A percentile compares a stretch with the other conserved stretches of the same genome.
phyloP scores from a whole-genome alignment of 2,329 filamentous ascomycete genomes.

The Colletotrichum coccodes region DNA sequence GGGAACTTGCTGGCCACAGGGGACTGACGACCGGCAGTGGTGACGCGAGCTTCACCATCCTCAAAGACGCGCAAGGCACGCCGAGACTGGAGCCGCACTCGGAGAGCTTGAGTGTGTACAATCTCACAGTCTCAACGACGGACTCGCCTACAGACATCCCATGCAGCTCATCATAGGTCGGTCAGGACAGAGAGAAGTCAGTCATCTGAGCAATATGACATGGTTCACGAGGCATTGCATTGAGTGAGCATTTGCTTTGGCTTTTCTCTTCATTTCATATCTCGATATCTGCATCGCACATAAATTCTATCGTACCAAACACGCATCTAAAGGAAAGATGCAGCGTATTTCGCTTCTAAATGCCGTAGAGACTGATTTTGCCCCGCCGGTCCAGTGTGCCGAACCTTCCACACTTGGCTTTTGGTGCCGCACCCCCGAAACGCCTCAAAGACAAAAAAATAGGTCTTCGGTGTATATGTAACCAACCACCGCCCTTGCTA shows the following conservation, averaged over 20 bases:
- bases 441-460: not conserved
- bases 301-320: not conserved
- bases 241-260: not conserved
- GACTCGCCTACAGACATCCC: constrained; percentile 16
- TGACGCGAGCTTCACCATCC: constrained; percentile 16
- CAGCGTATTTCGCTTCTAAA: not conserved
- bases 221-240: not conserved
- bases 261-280: not conserved
- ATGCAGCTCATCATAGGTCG: not conserved
- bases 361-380: constrained; percentile 22
- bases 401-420: constrained; percentile 4
- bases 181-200: too few relatives aligned
- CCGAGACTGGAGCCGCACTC: constrained; percentile 19
- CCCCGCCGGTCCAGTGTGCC: constrained; percentile 8
- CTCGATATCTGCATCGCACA: not conserved
- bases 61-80: not conserved
- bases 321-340: constrained; percentile 2
- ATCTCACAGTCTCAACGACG: constrained; percentile 20
- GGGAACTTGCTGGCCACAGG: too few relatives aligned
- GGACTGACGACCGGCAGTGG: constrained; percentile 3
- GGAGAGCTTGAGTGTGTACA: constrained; percentile 16
- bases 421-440: not conserved
- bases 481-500: constrained; percentile 6
- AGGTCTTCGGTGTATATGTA: not conserved
- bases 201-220: not conserved